Evolutionary conservation across 1,139 yeast genomes (phyloP).

Genomic region (Geotrichum siamense): DNA sequence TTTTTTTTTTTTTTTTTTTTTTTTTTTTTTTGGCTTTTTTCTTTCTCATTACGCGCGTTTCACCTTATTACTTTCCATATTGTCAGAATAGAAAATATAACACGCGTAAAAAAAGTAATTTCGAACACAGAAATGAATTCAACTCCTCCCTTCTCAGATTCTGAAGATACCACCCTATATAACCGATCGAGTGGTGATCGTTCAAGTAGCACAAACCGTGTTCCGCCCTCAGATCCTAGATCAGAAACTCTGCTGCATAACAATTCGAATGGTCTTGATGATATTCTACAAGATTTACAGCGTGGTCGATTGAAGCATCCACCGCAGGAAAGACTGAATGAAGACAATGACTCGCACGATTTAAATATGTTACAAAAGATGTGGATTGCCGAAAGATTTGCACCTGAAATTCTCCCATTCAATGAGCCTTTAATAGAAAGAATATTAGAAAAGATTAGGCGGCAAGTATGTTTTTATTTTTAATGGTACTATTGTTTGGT

Average conservation of each 20-base stretch:
- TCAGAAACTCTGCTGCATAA: not conserved
- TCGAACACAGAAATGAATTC: too few relatives aligned
- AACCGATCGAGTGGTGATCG: not conserved
- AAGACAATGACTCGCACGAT: slow-evolving; percentile 6
- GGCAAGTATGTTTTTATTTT: slow-evolving; percentile 38
- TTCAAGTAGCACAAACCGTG: not conserved
- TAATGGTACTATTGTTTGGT: too few relatives aligned
- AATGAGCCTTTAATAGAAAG: slow-evolving; percentile 52
- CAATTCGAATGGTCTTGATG: not conserved
- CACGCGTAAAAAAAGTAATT: too few relatives aligned
- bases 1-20: too few relatives aligned
- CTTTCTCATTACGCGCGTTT: too few relatives aligned
- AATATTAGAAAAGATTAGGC: slow-evolving; percentile 51
- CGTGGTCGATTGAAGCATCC: not conserved
- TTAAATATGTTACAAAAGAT: slow-evolving; percentile 44
- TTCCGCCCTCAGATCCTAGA: not conserved
- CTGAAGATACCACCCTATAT: not conserved
- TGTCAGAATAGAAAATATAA: too few relatives aligned
- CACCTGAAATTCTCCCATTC: slow-evolving; percentile 77
- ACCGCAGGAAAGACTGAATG: not conserved
- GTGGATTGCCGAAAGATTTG: slow-evolving; percentile 79
- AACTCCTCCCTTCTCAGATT: not conserved
- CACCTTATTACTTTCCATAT: too few relatives aligned
- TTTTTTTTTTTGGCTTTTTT: too few relatives aligned
- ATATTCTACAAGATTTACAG: not conserved